Percentiles rank a stretch among this genome's conserved stretches.
phyloP scores from a whole-genome alignment of 2,329 filamentous ascomycete species.

The Chalaropsis thielavioides region DNA sequence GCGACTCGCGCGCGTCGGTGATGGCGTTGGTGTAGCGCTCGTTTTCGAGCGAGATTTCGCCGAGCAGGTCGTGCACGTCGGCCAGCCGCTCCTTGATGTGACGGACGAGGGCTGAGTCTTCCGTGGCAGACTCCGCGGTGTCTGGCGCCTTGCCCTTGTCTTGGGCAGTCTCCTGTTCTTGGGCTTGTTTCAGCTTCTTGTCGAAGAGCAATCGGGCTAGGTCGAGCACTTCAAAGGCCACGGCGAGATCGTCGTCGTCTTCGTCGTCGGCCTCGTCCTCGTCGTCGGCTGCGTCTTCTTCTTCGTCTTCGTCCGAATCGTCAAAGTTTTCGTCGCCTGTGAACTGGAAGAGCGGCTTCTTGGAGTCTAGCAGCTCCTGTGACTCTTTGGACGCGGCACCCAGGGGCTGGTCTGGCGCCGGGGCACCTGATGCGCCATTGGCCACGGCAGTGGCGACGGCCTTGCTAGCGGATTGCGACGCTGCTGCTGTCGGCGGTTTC shows the following conservation, averaged over 20 bases:
- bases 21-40: constrained; percentile 81
- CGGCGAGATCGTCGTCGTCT: constrained; percentile 58
- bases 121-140: too few relatives aligned
- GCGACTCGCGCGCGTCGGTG: constrained; percentile 60
- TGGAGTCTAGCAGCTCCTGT: constrained; percentile 25
- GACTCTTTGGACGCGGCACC: constrained; percentile 25
- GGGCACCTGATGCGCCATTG: constrained; percentile 30
- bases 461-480: constrained; percentile 28
- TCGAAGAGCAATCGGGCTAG: constrained; percentile 54
- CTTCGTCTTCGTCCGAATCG: constrained; percentile 61
- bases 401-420: constrained; percentile 24
- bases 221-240: constrained; percentile 75
- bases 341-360: constrained; percentile 81
- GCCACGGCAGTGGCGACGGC: constrained; percentile 24
- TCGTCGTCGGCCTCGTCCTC: constrained; percentile 38
- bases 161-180: constrained; percentile 16
- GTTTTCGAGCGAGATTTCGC: constrained; percentile 94
- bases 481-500: constrained; percentile 19
- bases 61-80: constrained; percentile 85
- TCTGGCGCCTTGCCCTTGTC: constrained; percentile 22
- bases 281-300: constrained; percentile 26
- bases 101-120: constrained; percentile 31
- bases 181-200: constrained; percentile 36
- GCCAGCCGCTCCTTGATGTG: constrained; percentile 74
- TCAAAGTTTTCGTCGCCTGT: constrained; percentile 89